Base-by-base conservation (phyloP, 345 rosid genomes). In the Euphorbia lathyris region DNA sequence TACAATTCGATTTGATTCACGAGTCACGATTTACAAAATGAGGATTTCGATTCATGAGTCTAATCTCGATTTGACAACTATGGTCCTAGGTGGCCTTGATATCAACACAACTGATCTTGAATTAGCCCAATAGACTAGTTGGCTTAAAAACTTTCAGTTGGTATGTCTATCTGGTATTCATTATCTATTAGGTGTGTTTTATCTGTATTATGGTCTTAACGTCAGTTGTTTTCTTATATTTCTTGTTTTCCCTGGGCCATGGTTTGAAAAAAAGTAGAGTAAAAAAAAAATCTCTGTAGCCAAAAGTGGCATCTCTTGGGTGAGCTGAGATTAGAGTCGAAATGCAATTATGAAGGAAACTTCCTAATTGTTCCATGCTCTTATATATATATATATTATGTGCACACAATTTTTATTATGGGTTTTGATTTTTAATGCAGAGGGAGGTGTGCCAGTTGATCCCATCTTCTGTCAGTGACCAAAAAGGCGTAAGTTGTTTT, bases 361-460 rank as follows among this genome's bases (percentile, higher is more conserved):
- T 36, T 22, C 11, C 10, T 23, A 26, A 5, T 9, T 60, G 65
- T 60, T 25, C 20, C 23, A 64, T 64, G 56, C 22, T 63, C 7
- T 40, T 40, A 5, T 32, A 5, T 40, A 8, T 40, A 45, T 42
- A 43, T 27, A 1, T 1, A 19, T 16, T 34, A 7, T n/a, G n/a
- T n/a, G 38, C 38, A 34, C 12, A 56, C 5, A 9, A 58, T 56
- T 2, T 63, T 19, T 30, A n/a, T 30, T 26, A n/a, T 57, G 53
- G 71, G 47, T 69, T 69, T 77, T 67, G 29, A 9, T 3, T 62
- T 72, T 23, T 76, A 76, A 63, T 84, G 90, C 89, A 95, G 99
- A 88, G 96, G 80, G 99, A 95, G 80, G 91, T 92, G 56, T 95
- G 99, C 72, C 89, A 67, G 80, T 67, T 95, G 84, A 75, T 83